A percentile compares a stretch with the other conserved stretches of the same genome.
Evolutionary conservation across 331 rosid species (phyloP).

Genomic region (Quercus tomentella): DNA sequence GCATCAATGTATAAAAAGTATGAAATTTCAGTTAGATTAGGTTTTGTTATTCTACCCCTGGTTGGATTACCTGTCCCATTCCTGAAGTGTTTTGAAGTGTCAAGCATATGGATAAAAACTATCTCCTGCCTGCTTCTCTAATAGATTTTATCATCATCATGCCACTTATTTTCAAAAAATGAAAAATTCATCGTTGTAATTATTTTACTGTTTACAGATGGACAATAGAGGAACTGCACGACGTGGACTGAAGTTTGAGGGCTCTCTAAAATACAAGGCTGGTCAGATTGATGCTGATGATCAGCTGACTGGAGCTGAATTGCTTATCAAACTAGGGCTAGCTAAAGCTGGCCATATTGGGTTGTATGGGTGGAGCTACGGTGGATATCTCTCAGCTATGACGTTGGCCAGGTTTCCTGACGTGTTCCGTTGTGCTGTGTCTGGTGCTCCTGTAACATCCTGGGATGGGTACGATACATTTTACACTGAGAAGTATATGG

Average conservation of each 20-base stretch:
- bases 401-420: conserved; percentile 72
- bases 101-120: background rate
- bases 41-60: conserved; percentile 4
- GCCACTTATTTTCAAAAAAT: background rate
- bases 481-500: conserved; percentile 97
- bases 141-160: background rate
- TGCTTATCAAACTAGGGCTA: conserved; percentile 83
- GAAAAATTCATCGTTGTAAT: background rate
- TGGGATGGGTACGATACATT: conserved; percentile 98
- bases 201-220: conserved; percentile 44
- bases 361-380: conserved; percentile 97
- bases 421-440: conserved; percentile 66
- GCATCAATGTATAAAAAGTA: background rate
- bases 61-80: background rate
- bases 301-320: conserved; percentile 83
- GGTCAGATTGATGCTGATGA: conserved; percentile 87
- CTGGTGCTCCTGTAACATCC: conserved; percentile 90
- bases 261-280: conserved; percentile 50
- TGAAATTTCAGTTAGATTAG: background rate
- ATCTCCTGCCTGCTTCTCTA: background rate
- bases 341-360: conserved; percentile 77
- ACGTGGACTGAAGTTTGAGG: conserved; percentile 86
- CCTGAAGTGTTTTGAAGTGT: background rate
- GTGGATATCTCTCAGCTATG: conserved; percentile 91
- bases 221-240: conserved; percentile 94